These are phyloP conservation scores for Meredithiella fracta DNA, from an alignment of 2,329 filamentous ascomycete genomes.

Conservation along the genomic window DNA sequence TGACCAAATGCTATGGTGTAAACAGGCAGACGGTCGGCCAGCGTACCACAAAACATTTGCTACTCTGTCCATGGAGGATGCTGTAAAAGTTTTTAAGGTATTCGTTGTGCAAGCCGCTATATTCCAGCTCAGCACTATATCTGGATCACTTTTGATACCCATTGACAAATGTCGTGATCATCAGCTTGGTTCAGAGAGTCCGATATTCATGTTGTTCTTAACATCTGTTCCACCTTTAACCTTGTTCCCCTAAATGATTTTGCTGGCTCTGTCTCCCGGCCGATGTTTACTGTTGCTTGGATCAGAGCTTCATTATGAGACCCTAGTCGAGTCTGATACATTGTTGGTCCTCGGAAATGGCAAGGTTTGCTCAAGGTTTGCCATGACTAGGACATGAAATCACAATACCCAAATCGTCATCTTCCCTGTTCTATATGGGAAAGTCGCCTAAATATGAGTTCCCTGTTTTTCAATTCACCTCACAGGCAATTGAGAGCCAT, in stretches of 20 bases:
- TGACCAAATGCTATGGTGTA: background rate
- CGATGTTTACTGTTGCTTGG: background rate
- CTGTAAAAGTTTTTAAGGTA: no score
- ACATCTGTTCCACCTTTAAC: no score
- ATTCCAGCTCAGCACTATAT: no score
- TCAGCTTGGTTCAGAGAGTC: no score
- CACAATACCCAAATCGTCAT: conserved; percentile 2
- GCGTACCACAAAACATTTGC: no score
- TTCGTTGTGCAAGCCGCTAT: no score
- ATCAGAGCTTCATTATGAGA: background rate
- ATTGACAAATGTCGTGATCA: no score
- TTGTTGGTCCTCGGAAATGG: background rate
- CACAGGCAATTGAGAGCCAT: background rate
- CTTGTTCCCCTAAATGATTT: no score
- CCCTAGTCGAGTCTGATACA: background rate
- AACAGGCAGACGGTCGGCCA: no score
- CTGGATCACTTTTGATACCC: no score
- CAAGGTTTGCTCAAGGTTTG: conserved; percentile 1
- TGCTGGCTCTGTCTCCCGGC: background rate
- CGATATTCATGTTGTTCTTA: no score
- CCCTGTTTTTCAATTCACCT: background rate
- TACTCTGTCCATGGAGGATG: no score
- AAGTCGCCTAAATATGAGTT: background rate
- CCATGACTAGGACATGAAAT: conserved; percentile 1
- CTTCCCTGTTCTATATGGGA: conserved; percentile 1